Conservation (phyloP, 2,329 filamentous ascomycete species). For the Aureobasidium sp. region DNA sequence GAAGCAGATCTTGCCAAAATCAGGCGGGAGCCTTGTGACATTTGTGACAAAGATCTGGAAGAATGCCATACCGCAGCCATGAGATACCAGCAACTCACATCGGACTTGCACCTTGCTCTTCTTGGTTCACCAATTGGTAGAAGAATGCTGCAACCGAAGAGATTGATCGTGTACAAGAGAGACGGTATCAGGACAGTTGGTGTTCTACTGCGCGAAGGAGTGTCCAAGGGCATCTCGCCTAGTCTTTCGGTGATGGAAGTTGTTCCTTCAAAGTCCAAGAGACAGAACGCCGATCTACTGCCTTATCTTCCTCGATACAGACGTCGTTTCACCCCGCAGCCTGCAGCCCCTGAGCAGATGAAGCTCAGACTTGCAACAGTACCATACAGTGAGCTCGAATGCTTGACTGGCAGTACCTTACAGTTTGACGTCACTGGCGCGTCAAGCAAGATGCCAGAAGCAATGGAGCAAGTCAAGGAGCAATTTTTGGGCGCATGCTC, state of each 20-base stretch:
- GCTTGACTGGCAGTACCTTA: slow-evolving; percentile 62
- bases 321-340: slow-evolving; percentile 58
- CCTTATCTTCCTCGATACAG: slow-evolving; percentile 72
- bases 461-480: slow-evolving; percentile 55
- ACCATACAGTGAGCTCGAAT: slow-evolving; percentile 72
- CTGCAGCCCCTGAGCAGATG: slow-evolving; percentile 60
- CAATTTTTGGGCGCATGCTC: slow-evolving; percentile 62
- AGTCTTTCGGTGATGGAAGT: slow-evolving; percentile 75
- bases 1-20: slow-evolving; percentile 88
- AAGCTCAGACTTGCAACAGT: slow-evolving; percentile 62
- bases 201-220: slow-evolving; percentile 69
- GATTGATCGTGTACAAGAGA: slow-evolving; percentile 72
- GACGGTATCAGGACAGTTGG: slow-evolving; percentile 78
- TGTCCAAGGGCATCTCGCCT: slow-evolving; percentile 58
- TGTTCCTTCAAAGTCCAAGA: slow-evolving; percentile 57
- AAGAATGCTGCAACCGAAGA: slow-evolving; percentile 66
- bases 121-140: slow-evolving; percentile 76
- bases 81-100: slow-evolving; percentile 70
- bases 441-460: slow-evolving; percentile 39
- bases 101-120: slow-evolving; percentile 69
- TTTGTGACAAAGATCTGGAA: slow-evolving; percentile 75
- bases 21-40: slow-evolving; percentile 73
- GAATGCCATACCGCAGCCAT: slow-evolving; percentile 75
- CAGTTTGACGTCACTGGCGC: slow-evolving; percentile 33
- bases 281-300: slow-evolving; percentile 76